Evolutionary conservation across 2,329 filamentous ascomycete species (phyloP), one percentile per base, ranked within the genome.

Genomic region (Colletotrichum sidae): DNA sequence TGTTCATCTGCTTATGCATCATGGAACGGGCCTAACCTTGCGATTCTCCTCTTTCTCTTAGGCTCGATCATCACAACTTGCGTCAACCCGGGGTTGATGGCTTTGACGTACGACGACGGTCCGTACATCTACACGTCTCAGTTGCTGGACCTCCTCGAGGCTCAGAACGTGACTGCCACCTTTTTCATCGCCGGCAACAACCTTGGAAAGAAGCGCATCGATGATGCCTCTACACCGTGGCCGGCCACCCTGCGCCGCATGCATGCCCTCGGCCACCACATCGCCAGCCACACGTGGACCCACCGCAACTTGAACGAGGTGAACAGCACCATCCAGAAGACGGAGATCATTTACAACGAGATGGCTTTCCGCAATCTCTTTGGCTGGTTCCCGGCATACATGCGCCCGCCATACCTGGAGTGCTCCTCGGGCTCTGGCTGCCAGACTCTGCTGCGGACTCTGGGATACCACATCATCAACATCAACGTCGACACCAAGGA

Each of bases 401-500:
- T 84, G 74, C 77, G 81, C 3, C 75, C 82, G 3, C 82, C 82
- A 0, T 83, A 80, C 58, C 12, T 72, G 17, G 68, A 69, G 46
- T 69, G 68, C 41, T 41, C 60, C 39, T 34, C 44, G 9, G 61
- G 38, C 17, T 63, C 66, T 12, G 68, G 68, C 17, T 69, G 68
- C 41, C 66, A 60, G 34, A 49, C 12, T 11, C 59, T 69, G 42
- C 55, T 68, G 13, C 51, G 46, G n/a, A 80, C 33, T 12, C 72
- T 87, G 34, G 84, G 83, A 37, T 88, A 88, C 73, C 86, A 88
- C 70, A 74, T 87, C 68, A 78, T 84, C 65, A 84, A 84, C 69
- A 85, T 84, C 69, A 83, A 88, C 69, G 74, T 89, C 10, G 87
- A 90, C 71, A 89, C 87, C n/a, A 84, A 88, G 68, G 87, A 89